A percentile compares a stretch with the other conserved stretches of the same genome.
Evolutionary conservation across 495 filamentous ascomycete species (phyloP).

Genomic region (Rusavskia elegans): DNA sequence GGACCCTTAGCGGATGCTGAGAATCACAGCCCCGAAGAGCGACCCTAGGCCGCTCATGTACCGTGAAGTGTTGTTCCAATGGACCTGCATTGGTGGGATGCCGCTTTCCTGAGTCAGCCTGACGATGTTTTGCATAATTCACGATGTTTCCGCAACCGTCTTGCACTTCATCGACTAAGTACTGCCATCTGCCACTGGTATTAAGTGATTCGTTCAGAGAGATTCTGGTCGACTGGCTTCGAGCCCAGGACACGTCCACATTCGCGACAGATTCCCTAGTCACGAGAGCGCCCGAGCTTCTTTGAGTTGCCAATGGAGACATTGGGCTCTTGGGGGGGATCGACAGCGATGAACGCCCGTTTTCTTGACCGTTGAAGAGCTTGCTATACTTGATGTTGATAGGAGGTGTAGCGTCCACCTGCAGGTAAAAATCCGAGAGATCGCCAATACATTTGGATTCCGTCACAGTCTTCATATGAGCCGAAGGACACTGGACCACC

Average conservation of each 20-base stretch:
- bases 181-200: constrained; percentile 64
- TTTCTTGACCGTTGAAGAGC: constrained; percentile 57
- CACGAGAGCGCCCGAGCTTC: constrained; percentile 36
- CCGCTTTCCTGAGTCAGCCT: constrained; percentile 46
- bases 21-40: constrained; percentile 59
- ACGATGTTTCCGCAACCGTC: constrained; percentile 81
- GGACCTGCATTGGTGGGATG: constrained; percentile 37
- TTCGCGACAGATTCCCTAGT: constrained; percentile 31
- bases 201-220: constrained; percentile 78
- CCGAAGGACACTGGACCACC: constrained; percentile 70
- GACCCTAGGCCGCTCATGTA: constrained; percentile 70
- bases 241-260: constrained; percentile 66
- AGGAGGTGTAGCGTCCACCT: constrained; percentile 81
- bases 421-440: constrained; percentile 64
- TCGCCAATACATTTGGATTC: constrained; percentile 66
- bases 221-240: constrained; percentile 53
- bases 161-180: constrained; percentile 77
- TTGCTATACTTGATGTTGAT: constrained; percentile 82
- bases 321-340: constrained; percentile 77
- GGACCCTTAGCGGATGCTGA: constrained; percentile 63
- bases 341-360: constrained; percentile 69
- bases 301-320: constrained; percentile 50
- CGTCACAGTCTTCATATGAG: constrained; percentile 45
- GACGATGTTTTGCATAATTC: constrained; percentile 47
- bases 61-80: constrained; percentile 60